These are phyloP conservation scores for Coemansia sp. DNA, from an alignment of 192 early-diverging fungal species.

Conservation along the genomic window DNA sequence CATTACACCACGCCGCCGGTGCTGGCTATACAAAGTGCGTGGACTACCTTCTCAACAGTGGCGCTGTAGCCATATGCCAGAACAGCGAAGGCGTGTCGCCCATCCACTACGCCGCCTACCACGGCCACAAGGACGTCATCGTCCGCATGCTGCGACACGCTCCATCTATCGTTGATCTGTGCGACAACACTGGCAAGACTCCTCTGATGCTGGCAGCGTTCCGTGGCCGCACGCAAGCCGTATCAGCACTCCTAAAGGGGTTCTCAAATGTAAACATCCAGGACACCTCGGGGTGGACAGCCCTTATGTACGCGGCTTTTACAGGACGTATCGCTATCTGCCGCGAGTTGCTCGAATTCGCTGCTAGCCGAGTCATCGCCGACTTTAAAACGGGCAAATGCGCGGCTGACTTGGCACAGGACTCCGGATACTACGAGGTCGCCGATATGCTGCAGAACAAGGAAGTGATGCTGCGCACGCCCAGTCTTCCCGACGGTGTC, in stretches of 20 bases:
- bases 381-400: slow-evolving; percentile 10
- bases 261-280: slow-evolving; percentile 22
- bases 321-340: slow-evolving; percentile 49
- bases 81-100: slow-evolving; percentile 39
- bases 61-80: not conserved
- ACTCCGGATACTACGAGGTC: slow-evolving; percentile 46
- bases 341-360: slow-evolving; percentile 38
- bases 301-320: slow-evolving; percentile 47
- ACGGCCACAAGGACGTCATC: slow-evolving; percentile 22
- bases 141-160: slow-evolving; percentile 1
- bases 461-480: slow-evolving; percentile 15
- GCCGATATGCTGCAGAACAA: slow-evolving; percentile 40
- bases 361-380: not conserved
- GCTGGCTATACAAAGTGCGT: slow-evolving; percentile 18
- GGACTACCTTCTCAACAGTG: slow-evolving; percentile 5
- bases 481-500: slow-evolving; percentile 27
- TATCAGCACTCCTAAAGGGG: slow-evolving; percentile 12
- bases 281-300: slow-evolving; percentile 43
- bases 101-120: slow-evolving; percentile 40
- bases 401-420: slow-evolving; percentile 29
- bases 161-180: not conserved
- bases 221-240: slow-evolving; percentile 35
- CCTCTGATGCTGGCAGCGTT: slow-evolving; percentile 49
- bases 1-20: slow-evolving; percentile 34
- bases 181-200: slow-evolving; percentile 36